Conservation (phyloP, 2,329 filamentous ascomycete genomes). For the Zymoseptoria tritici region DNA sequence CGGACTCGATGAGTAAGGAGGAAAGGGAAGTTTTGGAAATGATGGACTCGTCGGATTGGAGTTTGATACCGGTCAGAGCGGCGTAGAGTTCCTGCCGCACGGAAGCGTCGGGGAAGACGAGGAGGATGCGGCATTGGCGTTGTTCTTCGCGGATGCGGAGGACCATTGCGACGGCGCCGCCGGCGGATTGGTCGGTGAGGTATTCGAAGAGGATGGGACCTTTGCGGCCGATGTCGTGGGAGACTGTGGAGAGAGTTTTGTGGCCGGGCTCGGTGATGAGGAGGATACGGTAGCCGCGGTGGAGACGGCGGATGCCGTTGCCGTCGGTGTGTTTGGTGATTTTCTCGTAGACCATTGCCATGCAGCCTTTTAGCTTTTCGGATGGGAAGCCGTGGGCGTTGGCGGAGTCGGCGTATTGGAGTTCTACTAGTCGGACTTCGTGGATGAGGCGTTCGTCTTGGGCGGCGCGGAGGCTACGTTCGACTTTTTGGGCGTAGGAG, state of each 20-base stretch:
- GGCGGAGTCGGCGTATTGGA: conserved; percentile 74
- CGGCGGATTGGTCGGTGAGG: conserved; percentile 46
- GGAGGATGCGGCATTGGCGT: conserved; percentile 62
- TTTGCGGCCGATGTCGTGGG: conserved; percentile 58
- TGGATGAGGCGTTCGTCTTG: conserved; percentile 65
- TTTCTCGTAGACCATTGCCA: conserved; percentile 68
- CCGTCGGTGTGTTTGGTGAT: conserved; percentile 61
- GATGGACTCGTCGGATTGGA: conserved; percentile 62
- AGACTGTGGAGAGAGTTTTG: conserved; percentile 69
- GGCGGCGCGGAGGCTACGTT: conserved; percentile 60
- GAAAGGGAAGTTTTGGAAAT: conserved; percentile 61
- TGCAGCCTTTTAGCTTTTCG: conserved; percentile 64
- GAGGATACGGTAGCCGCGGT: conserved; percentile 71
- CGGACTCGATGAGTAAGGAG: conserved; percentile 56
- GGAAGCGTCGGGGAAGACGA: conserved; percentile 68
- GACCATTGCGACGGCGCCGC: conserved; percentile 63
- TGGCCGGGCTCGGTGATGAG: conserved; percentile 70
- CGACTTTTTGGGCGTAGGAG: conserved; percentile 72
- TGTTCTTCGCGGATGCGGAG: conserved; percentile 62
- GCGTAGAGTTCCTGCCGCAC: conserved; percentile 66
- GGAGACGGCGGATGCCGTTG: conserved; percentile 62
- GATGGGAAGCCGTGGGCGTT: conserved; percentile 66
- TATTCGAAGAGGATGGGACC: conserved; percentile 72
- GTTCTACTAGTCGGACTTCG: conserved; percentile 60
- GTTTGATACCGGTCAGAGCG: conserved; percentile 63